A percentile compares a stretch with the other conserved stretches of the same genome.
phyloP scores from a whole-genome alignment of 768 basidiomycete species.

The Coprinopsis sp. region DNA sequence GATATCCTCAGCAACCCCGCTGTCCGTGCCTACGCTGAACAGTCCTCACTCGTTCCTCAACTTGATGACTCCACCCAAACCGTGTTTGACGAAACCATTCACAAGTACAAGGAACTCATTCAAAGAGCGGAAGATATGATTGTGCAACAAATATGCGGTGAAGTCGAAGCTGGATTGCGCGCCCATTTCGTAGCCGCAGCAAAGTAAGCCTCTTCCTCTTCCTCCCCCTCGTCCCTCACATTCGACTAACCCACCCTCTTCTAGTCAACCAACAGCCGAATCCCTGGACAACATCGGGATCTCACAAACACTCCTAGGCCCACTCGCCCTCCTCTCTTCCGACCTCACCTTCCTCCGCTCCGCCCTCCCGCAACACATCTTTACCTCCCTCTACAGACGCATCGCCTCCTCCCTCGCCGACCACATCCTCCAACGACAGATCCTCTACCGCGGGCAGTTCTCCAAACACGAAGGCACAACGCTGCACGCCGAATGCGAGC shows the following conservation, averaged over 20 bases:
- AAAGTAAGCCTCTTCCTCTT: slow-evolving; percentile 29
- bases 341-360: slow-evolving; percentile 66
- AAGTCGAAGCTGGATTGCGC: slow-evolving; percentile 74
- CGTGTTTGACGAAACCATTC: slow-evolving; percentile 75
- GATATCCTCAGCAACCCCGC: slow-evolving; percentile 63
- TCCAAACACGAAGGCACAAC: slow-evolving; percentile 53
- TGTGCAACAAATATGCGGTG: slow-evolving; percentile 73
- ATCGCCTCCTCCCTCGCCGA: slow-evolving; percentile 66
- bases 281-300: slow-evolving; percentile 25
- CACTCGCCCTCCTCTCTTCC: slow-evolving; percentile 76
- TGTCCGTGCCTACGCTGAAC: slow-evolving; percentile 51
- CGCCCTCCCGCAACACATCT: slow-evolving; percentile 53
- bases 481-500: slow-evolving; percentile 66
- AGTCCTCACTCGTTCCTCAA: slow-evolving; percentile 47
- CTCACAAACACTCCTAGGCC: slow-evolving; percentile 66
- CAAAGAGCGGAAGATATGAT: slow-evolving; percentile 85
- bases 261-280: slow-evolving; percentile 1
- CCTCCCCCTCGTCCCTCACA: not conserved
- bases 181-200: slow-evolving; percentile 58
- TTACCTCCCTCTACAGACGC: slow-evolving; percentile 68
- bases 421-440: slow-evolving; percentile 78
- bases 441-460: slow-evolving; percentile 73
- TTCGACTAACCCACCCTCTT: not conserved
- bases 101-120: slow-evolving; percentile 55
- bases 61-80: slow-evolving; percentile 49